These are phyloP conservation scores for Trebouxia sp. DNA, from an alignment of 139 green algal species.

Conservation along the genomic window DNA sequence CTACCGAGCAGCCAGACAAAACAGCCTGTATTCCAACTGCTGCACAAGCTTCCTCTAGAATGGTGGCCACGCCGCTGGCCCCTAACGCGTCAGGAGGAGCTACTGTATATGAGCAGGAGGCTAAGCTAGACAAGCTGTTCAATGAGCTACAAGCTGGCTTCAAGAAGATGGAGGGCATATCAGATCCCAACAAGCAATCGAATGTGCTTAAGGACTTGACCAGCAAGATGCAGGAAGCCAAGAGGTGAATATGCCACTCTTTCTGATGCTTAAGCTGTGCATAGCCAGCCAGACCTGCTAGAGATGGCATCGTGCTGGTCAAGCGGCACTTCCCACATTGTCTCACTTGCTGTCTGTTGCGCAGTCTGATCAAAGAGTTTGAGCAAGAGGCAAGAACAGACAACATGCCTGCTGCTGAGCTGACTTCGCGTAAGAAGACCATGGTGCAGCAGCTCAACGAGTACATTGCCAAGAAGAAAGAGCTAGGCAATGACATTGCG, in stretches of 20 bases:
- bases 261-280: neutral
- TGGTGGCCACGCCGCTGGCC: neutral
- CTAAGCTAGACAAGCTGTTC: slow-evolving; percentile 48
- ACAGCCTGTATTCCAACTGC: no score
- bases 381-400: slow-evolving; percentile 82
- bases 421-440: slow-evolving; percentile 67
- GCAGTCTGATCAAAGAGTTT: slow-evolving; percentile 91
- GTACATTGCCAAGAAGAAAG: slow-evolving; percentile 83
- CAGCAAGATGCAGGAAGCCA: slow-evolving; percentile 74
- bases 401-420: slow-evolving; percentile 61
- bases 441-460: slow-evolving; percentile 81
- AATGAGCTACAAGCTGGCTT: slow-evolving; percentile 50
- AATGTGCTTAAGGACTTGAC: slow-evolving; percentile 72
- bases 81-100: neutral
- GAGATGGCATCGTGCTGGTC: neutral
- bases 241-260: no score
- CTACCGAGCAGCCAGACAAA: no score
- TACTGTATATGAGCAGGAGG: slow-evolving; percentile 51
- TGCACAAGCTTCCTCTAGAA: no score
- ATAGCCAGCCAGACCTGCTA: neutral
- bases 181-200: slow-evolving; percentile 63
- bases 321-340: neutral
- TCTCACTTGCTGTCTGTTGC: neutral
- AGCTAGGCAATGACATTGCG: slow-evolving; percentile 28
- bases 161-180: slow-evolving; percentile 63